These are phyloP conservation scores for Pyrus hybrid DNA, from an alignment of 331 rosid genomes.

Conservation along the genomic window DNA sequence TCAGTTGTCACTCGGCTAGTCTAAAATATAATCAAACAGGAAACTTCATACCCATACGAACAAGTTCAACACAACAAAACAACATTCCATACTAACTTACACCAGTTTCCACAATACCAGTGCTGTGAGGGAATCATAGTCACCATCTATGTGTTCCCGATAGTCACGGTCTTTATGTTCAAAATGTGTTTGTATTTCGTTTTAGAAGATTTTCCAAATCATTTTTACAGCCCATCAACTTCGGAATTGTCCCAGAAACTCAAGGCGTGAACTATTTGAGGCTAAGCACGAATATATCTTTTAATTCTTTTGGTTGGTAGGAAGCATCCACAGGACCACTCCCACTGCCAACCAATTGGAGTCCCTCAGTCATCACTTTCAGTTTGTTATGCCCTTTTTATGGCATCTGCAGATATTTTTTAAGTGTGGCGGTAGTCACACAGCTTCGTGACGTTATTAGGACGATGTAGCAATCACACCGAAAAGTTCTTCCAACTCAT, in stretches of 20 bases:
- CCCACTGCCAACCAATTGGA: too few species aligned
- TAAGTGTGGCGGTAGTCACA: too few species aligned
- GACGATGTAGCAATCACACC: too few species aligned
- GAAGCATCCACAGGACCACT: neutral
- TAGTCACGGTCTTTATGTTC: conserved; percentile 14
- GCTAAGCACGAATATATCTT: conserved; percentile 35
- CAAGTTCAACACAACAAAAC: neutral
- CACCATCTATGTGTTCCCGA: conserved; percentile 58
- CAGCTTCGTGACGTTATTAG: too few species aligned
- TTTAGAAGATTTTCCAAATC: neutral
- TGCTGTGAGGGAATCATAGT: too few species aligned
- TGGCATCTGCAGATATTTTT: too few species aligned
- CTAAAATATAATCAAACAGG: conserved; percentile 26
- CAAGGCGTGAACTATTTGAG: conserved; percentile 14
- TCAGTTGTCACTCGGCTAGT: conserved; percentile 69
- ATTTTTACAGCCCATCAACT: neutral
- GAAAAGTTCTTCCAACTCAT: too few species aligned
- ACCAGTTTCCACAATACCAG: conserved; percentile 30
- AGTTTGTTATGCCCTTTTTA: too few species aligned
- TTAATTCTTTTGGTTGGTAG: conserved; percentile 12
- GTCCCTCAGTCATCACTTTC: too few species aligned
- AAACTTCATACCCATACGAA: neutral
- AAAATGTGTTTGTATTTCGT: neutral
- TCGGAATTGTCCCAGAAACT: conserved; percentile 29
- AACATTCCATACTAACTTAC: neutral